Conservation (phyloP, 345 rosid genomes). For the Salix caprea region DNA sequence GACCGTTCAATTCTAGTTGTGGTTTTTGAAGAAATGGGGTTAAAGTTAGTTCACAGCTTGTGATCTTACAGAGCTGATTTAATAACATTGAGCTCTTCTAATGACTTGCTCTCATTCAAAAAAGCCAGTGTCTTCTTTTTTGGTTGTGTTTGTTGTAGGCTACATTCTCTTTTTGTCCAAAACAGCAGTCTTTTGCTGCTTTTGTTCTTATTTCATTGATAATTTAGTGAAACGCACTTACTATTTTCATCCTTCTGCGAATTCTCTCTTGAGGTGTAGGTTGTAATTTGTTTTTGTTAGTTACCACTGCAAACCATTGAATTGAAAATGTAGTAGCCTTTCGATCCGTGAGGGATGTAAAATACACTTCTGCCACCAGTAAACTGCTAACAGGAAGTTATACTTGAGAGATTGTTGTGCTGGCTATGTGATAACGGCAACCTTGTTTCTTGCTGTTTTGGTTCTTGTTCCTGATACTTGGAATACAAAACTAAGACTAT, state of each 20-base stretch:
- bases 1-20: neutral
- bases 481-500: neutral
- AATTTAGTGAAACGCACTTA: neutral
- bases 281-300: neutral
- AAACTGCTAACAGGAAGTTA: neutral
- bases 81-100: neutral
- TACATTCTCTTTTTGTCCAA: neutral
- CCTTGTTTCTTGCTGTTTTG: neutral
- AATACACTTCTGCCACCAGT: neutral
- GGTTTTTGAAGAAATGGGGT: neutral
- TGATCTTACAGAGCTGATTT: neutral
- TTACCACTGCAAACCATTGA: neutral
- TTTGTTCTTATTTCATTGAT: neutral
- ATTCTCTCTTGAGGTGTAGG: neutral
- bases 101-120: neutral
- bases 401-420: neutral
- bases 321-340: neutral
- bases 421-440: neutral
- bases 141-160: neutral
- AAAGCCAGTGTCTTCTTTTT: neutral
- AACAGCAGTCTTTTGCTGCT: neutral
- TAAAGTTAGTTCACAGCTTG: neutral
- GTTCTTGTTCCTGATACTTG: neutral
- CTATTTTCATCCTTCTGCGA: neutral
- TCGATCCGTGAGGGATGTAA: neutral